These are phyloP conservation scores for Verruconis gallopava DNA, from an alignment of 2,329 filamentous ascomycete genomes.

Conservation along the genomic window DNA sequence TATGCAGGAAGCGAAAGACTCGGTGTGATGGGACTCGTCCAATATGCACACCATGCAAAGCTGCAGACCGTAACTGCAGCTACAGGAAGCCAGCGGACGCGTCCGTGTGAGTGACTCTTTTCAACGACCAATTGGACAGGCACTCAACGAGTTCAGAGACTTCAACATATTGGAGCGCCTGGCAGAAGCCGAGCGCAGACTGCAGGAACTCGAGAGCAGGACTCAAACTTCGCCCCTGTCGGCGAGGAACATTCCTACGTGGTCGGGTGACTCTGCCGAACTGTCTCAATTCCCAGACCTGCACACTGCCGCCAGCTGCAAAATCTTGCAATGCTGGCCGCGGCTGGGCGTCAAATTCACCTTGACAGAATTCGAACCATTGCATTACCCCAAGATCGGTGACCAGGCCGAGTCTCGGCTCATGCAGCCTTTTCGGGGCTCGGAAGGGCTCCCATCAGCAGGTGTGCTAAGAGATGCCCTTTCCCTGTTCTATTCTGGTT, in stretches of 20 bases:
- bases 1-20: background rate
- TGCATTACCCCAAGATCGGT: no score
- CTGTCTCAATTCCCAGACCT: background rate
- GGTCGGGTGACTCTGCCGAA: background rate
- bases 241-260: background rate
- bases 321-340: background rate
- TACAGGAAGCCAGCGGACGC: background rate
- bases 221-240: no score
- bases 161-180: background rate
- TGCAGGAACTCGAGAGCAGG: background rate
- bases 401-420: no score
- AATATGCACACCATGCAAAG: conserved; percentile 1
- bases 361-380: no score
- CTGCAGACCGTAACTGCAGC: background rate
- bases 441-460: no score
- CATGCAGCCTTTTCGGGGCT: no score
- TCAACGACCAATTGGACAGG: no score
- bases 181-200: background rate
- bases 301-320: background rate
- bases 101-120: no score
- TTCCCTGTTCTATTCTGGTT: no score
- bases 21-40: background rate
- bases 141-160: no score
- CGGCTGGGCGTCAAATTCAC: background rate
- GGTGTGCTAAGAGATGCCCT: no score